These are phyloP conservation scores for Coniella vitis DNA, from an alignment of 2,329 filamentous ascomycete genomes.

Conservation along the genomic window DNA sequence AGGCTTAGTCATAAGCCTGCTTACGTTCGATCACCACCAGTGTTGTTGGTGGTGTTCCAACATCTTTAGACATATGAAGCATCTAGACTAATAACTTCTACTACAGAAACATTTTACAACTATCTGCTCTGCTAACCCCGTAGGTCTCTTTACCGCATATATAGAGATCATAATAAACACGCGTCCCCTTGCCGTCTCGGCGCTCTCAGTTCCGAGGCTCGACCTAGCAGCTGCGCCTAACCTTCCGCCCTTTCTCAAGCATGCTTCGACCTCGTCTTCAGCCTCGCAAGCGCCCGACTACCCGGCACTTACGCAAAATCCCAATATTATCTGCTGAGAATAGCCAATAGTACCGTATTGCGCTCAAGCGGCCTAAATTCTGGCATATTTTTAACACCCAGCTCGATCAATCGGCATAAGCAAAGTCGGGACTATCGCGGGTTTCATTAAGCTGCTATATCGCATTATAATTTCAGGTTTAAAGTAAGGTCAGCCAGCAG, in stretches of 20 bases:
- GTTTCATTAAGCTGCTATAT: too few relatives aligned
- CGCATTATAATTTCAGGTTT: too few relatives aligned
- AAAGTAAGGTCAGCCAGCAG: too few relatives aligned
- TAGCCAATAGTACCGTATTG: constrained; percentile 60
- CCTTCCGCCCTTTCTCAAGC: constrained; percentile 46
- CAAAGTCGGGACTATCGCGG: constrained; percentile 27
- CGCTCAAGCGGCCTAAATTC: constrained; percentile 52
- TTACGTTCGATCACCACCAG: too few relatives aligned
- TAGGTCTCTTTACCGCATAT: constrained; percentile 50
- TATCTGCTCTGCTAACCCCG: constrained; percentile 36
- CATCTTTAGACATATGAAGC: too few relatives aligned
- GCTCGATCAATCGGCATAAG: constrained; percentile 26
- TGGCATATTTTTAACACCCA: constrained; percentile 50
- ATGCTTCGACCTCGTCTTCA: constrained; percentile 24
- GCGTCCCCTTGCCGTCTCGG: constrained; percentile 41
- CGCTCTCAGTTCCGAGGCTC: constrained; percentile 47
- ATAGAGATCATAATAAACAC: constrained; percentile 54
- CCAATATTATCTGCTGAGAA: constrained; percentile 57
- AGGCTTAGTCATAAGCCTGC: too few relatives aligned
- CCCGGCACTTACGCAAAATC: constrained; percentile 46
- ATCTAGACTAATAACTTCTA: constrained; percentile 25
- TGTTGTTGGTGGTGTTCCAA: too few relatives aligned
- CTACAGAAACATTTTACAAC: constrained; percentile 52
- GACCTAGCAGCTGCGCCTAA: constrained; percentile 54
- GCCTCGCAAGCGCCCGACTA: constrained; percentile 19